Base-by-base conservation (phyloP, 495 filamentous ascomycete species). In the Daldinia vernicosa region DNA sequence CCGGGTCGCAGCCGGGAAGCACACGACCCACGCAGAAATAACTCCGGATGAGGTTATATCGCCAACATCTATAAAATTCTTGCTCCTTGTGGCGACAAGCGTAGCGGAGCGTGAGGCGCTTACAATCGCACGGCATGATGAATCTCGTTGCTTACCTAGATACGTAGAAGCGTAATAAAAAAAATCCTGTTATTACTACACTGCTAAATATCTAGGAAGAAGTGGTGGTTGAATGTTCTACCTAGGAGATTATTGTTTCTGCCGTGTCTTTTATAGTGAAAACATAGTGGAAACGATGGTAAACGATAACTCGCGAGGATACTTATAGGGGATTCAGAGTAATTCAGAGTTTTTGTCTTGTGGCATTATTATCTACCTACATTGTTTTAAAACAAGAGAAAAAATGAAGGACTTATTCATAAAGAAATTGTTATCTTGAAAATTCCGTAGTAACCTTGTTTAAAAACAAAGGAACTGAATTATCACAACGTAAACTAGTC, bases 21-120 rank as follows among this genome's bases (percentile, higher is more conserved):
- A 63, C 14, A 2, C 3, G 12, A 2, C 57, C 58, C 14, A 74
- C 1, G 9, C 71, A 74, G 1, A 40, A 37, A 27, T 39, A 26
- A 5, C 53, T 50, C 14, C 40, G 50, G 26, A 26, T 70, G 7
- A 63, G 52, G 8, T 58, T 32, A 24, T 63, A 66, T 8, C 62
- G 52, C 66, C 66, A 74, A 27, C 75, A 77, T 9, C 51, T 56
- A 2, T 64, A 26, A 28, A 56, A 22, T 9, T 40, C 63, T 5
- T 68, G 53, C 40, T 75, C 70, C 47, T 75, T 75, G 47, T 77
- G 75, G 6, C 56, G 1, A 14, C 75, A 77, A 11, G 45, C 58
- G 40, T 70, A 75, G 12, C 74, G 47, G 27, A 65, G 47, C 0
- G 70, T 77, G 12, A 54, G 22, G 19, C 59, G 63, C 43, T 40